A percentile compares a stretch with the other conserved stretches of the same genome.
Conservation (phyloP, 2,329 filamentous ascomycete genomes). For the Drechslerella coelobrocha region DNA sequence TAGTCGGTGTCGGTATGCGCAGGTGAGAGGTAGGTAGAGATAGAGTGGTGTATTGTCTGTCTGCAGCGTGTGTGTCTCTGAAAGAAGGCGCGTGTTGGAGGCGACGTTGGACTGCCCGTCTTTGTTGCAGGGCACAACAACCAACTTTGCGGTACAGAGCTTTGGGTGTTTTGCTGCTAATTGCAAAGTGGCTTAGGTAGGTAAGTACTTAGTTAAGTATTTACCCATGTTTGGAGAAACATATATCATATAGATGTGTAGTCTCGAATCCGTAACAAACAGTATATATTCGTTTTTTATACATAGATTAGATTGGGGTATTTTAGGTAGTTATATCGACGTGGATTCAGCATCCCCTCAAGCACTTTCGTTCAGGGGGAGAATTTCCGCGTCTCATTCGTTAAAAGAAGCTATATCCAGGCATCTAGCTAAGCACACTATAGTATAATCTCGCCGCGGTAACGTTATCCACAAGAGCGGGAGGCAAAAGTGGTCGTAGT, state of each 20-base stretch:
- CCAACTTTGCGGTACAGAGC: too few species aligned
- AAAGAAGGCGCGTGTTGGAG: conserved; percentile 26
- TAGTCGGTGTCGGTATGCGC: too few species aligned
- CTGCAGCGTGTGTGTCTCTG: too few species aligned
- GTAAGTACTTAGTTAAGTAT: too few species aligned
- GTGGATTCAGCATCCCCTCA: too few species aligned
- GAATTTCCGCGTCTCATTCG: conserved; percentile 38
- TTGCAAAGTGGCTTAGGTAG: too few species aligned
- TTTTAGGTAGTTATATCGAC: too few species aligned
- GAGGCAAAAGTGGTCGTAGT: background rate
- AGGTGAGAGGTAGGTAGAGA: background rate
- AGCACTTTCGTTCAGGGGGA: conserved; percentile 4
- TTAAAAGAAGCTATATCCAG: conserved; percentile 44
- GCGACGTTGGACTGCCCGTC: conserved; percentile 2
- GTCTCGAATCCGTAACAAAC: too few species aligned
- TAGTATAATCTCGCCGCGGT: conserved; percentile 5
- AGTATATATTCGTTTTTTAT: too few species aligned
- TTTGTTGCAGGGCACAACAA: background rate
- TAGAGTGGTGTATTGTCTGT: background rate
- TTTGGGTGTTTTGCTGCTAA: too few species aligned
- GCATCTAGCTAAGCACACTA: conserved; percentile 48
- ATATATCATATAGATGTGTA: too few species aligned
- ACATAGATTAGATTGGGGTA: conserved; percentile 1
- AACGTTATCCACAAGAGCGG: conserved; percentile 1
- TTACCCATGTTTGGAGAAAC: too few species aligned